Evolutionary conservation across 1,139 yeast species (phyloP).

Genomic region (Taphrina sp.): DNA sequence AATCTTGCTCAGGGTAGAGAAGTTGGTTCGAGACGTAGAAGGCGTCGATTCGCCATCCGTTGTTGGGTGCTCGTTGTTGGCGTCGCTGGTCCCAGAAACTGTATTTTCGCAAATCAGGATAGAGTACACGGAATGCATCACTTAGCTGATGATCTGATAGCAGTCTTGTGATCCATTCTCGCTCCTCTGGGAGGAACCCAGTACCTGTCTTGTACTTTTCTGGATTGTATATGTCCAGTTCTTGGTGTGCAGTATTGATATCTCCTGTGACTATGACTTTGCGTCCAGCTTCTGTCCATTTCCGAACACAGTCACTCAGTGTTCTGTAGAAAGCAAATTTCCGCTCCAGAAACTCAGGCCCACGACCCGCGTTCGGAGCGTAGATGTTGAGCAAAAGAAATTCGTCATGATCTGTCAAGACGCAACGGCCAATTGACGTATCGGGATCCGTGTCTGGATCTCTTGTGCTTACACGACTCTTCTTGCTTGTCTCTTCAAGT

Average conservation of each 20-base stretch:
- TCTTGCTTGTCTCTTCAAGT: background rate
- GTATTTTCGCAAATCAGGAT: slow-evolving; percentile 24
- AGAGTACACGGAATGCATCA: slow-evolving; percentile 25
- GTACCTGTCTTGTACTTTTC: slow-evolving; percentile 21
- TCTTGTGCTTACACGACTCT: background rate
- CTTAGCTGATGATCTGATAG: slow-evolving; percentile 10
- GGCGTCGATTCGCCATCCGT: slow-evolving; percentile 32
- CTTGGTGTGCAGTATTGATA: slow-evolving; percentile 30
- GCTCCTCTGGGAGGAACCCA: slow-evolving; percentile 27
- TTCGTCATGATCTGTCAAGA: slow-evolving; percentile 26
- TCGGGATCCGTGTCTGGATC: slow-evolving; percentile 27
- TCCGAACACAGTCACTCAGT: slow-evolving; percentile 20
- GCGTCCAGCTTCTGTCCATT: slow-evolving; percentile 30
- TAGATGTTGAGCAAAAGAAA: slow-evolving; percentile 29
- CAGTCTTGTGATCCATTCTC: slow-evolving; percentile 26
- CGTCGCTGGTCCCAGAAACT: slow-evolving; percentile 33
- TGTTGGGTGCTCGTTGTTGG: slow-evolving; percentile 14
- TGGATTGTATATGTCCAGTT: slow-evolving; percentile 30
- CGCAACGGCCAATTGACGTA: slow-evolving; percentile 24
- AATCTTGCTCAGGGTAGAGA: background rate
- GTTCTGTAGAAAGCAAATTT: slow-evolving; percentile 22
- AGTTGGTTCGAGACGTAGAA: slow-evolving; percentile 20
- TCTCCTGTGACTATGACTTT: slow-evolving; percentile 28
- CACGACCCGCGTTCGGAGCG: slow-evolving; percentile 32
- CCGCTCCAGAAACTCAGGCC: slow-evolving; percentile 21